Percentiles rank a stretch among this genome's conserved stretches.
Evolutionary conservation across 345 rosid genomes (phyloP).

Genomic region (Eucalyptus polybractea): DNA sequence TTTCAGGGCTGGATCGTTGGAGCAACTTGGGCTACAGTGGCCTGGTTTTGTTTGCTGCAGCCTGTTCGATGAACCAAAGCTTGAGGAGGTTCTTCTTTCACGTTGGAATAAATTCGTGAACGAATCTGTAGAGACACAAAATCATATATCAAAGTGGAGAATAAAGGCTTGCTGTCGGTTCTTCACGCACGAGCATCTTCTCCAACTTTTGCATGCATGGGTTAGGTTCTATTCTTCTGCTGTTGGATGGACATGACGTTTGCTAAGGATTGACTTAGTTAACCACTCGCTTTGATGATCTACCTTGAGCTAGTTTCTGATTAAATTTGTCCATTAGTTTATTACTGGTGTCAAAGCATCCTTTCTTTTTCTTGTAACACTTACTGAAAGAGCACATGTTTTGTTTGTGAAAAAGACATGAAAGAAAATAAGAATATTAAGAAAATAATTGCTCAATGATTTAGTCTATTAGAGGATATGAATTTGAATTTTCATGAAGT

Average conservation of each 20-base stretch:
- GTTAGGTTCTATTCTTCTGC: background rate
- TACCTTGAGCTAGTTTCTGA: background rate
- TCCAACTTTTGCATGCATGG: background rate
- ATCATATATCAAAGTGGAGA: background rate
- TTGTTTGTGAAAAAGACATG: background rate
- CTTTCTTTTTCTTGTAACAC: background rate
- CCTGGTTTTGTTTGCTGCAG: background rate
- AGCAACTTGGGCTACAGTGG: background rate
- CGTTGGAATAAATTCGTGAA: background rate
- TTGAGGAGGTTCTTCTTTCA: background rate
- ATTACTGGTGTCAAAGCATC: background rate
- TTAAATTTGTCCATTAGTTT: background rate
- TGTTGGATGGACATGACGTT: background rate
- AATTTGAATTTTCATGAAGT: background rate
- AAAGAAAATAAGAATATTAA: background rate
- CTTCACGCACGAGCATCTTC: background rate
- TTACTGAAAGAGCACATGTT: background rate
- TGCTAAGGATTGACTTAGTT: background rate
- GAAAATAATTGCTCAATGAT: background rate
- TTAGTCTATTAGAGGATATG: background rate
- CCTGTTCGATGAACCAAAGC: background rate
- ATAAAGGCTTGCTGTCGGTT: background rate
- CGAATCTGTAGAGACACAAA: background rate
- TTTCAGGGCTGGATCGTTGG: background rate
- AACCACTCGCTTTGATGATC: background rate